These are phyloP conservation scores for Ceratocystis ficicola DNA, from an alignment of 2,329 filamentous ascomycete species.

Conservation along the genomic window DNA sequence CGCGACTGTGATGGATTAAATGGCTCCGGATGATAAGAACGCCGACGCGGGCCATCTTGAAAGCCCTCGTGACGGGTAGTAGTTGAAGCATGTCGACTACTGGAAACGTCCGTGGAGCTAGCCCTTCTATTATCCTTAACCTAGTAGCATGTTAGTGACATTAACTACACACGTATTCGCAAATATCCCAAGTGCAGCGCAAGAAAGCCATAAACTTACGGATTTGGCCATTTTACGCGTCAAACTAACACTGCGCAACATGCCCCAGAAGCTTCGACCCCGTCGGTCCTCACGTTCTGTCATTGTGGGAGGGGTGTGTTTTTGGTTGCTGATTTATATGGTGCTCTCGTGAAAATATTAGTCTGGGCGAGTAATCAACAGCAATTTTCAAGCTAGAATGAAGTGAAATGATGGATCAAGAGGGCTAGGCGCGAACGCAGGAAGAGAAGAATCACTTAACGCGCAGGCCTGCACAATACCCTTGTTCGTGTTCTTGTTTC, in stretches of 20 bases:
- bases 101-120: slow-evolving; percentile 19
- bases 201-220: slow-evolving; percentile 6
- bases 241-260: slow-evolving; percentile 23
- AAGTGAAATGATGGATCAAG: neutral
- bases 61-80: slow-evolving; percentile 14
- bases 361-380: neutral
- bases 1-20: slow-evolving; percentile 23
- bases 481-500: slow-evolving; percentile 13
- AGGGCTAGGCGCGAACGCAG: slow-evolving; percentile 8
- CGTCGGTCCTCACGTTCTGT: slow-evolving; percentile 21
- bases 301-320: slow-evolving; percentile 12
- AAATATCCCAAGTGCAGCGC: neutral
- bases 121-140: slow-evolving; percentile 20
- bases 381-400: neutral
- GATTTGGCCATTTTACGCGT: slow-evolving; percentile 20
- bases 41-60: slow-evolving; percentile 16
- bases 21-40: slow-evolving; percentile 19
- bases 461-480: slow-evolving; percentile 14
- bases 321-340: neutral
- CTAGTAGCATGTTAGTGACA: slow-evolving; percentile 15
- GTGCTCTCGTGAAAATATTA: neutral
- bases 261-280: slow-evolving; percentile 16
- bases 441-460: slow-evolving; percentile 20
- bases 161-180: neutral
- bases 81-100: slow-evolving; percentile 15